Percentiles rank a stretch among this genome's conserved stretches.
Evolutionary conservation across 129 eudicot genomes (phyloP).

Genomic region (Saposhnikovia divaricata): DNA sequence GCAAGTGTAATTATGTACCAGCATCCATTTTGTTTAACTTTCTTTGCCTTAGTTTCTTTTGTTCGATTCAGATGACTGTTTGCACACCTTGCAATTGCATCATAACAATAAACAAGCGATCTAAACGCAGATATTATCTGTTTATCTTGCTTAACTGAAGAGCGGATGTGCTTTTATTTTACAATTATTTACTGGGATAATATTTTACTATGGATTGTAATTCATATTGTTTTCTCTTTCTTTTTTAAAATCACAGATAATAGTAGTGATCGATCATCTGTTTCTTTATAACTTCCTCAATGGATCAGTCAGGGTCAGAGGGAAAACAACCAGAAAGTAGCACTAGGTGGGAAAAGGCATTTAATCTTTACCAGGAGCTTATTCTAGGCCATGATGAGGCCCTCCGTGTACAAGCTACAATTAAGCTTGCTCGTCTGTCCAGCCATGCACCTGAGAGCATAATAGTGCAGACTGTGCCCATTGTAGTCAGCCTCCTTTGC

Average conservation of each 20-base stretch:
- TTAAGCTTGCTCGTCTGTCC: conserved; percentile 36
- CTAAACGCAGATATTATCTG: not conserved
- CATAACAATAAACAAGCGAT: not conserved
- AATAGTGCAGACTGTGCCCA: conserved; percentile 35
- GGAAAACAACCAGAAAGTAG: conserved; percentile 8
- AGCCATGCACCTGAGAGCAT: conserved; percentile 41
- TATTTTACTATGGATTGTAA: not conserved
- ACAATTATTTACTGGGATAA: not conserved
- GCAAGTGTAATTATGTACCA: not conserved
- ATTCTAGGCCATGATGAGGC: conserved; percentile 30
- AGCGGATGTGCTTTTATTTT: not conserved
- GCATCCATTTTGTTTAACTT: not conserved
- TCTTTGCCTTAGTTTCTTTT: not conserved
- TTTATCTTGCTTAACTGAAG: not conserved
- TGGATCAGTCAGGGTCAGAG: conserved; percentile 10
- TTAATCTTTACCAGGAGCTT: conserved; percentile 25
- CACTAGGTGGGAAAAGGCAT: conserved; percentile 40
- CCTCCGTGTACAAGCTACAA: conserved; percentile 23
- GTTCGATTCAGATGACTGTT: not conserved
- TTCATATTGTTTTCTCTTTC: not conserved
- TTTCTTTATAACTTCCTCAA: not conserved
- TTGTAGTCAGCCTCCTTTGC: conserved; percentile 35
- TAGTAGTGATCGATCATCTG: not conserved
- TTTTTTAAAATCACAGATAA: not conserved
- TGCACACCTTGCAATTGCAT: not conserved